Conservation (phyloP, 129 eudicot species). For the Chrysanthemum makinoi region DNA sequence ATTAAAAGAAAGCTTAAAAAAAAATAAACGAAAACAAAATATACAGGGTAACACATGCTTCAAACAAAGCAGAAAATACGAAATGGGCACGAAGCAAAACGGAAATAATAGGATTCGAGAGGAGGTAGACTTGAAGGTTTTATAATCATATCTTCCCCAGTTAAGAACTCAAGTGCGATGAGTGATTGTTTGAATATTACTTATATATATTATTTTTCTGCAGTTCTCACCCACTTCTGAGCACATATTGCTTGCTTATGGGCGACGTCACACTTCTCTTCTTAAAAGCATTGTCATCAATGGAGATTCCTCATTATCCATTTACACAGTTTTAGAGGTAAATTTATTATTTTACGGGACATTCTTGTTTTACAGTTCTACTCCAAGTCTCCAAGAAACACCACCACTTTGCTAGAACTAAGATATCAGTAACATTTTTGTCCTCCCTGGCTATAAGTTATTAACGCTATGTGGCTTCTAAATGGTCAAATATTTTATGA, state of each 20-base stretch:
- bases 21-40: too few relatives aligned
- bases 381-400: not conserved
- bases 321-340: slow-evolving; percentile 95
- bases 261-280: slow-evolving; percentile 90
- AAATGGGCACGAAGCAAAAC: not conserved
- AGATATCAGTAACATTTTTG: not conserved
- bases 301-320: slow-evolving; percentile 74
- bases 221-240: slow-evolving; percentile 99
- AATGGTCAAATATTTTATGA: not conserved
- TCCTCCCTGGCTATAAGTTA: too few relatives aligned
- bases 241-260: slow-evolving; percentile 86
- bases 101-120: not conserved
- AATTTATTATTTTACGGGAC: not conserved
- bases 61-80: not conserved
- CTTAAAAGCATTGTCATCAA: slow-evolving; percentile 88
- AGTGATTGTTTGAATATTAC: not conserved
- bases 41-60: too few relatives aligned
- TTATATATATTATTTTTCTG: slow-evolving; percentile 1
- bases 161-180: too few relatives aligned
- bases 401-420: not conserved
- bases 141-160: too few relatives aligned
- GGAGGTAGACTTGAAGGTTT: too few relatives aligned
- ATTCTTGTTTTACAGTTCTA: not conserved
- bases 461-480: too few relatives aligned
- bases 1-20: too few relatives aligned